These are phyloP conservation scores for Ailanthus altissimus DNA, from an alignment of 345 rosid genomes.

Conservation along the genomic window DNA sequence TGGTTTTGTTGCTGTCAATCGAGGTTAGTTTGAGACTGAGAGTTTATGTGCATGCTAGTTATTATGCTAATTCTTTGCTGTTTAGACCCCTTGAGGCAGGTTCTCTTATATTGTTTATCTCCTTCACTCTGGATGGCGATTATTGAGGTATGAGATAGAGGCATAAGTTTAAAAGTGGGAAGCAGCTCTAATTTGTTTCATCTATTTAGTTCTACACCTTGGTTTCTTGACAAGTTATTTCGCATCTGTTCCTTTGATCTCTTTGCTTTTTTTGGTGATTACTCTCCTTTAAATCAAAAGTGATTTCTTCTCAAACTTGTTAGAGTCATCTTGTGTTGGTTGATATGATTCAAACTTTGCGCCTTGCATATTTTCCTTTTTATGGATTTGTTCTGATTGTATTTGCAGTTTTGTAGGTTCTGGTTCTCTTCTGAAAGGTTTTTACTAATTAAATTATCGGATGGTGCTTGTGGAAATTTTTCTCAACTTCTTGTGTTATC, in stretches of 20 bases:
- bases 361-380: neutral
- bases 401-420: neutral
- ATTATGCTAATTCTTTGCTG: neutral
- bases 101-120: neutral
- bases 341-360: neutral
- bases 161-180: neutral
- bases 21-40: neutral
- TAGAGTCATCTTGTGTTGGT: neutral
- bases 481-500: neutral
- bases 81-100: neutral
- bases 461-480: neutral
- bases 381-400: neutral
- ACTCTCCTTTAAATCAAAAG: neutral
- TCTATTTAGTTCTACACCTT: neutral
- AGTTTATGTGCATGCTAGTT: neutral
- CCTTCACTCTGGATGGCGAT: neutral
- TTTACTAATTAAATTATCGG: neutral
- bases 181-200: neutral
- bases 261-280: neutral
- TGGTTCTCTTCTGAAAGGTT: neutral
- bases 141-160: neutral
- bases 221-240: neutral
- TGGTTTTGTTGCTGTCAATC: neutral
- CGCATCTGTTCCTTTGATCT: neutral
- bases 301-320: neutral